Conservation (phyloP, 1,284 basidiomycete species). For the Farysia itapuensis region DNA sequence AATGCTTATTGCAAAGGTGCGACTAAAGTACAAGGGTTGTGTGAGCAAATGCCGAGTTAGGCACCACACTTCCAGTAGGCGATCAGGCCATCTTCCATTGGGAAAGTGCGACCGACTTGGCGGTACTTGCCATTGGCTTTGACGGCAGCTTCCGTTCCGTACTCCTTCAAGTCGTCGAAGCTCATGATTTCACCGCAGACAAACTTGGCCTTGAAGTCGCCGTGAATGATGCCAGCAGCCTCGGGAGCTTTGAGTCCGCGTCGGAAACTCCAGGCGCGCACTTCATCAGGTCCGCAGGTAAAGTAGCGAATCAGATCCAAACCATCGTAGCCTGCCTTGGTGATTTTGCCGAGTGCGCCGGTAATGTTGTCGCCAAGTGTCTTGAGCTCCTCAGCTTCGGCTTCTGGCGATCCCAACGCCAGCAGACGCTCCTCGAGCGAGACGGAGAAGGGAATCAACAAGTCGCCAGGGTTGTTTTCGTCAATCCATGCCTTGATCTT, state of each 20-base stretch:
- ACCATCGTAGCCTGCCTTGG: slow-evolving; percentile 56
- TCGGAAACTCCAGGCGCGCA: slow-evolving; percentile 93
- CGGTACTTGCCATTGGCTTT: slow-evolving; percentile 93
- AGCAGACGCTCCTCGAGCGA: slow-evolving; percentile 89
- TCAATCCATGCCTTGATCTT: slow-evolving; percentile 99
- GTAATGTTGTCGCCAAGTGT: slow-evolving; percentile 51
- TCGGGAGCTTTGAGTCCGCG: slow-evolving; percentile 91
- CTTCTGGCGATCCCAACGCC: slow-evolving; percentile 54
- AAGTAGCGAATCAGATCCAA: slow-evolving; percentile 65
- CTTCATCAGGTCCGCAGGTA: slow-evolving; percentile 93
- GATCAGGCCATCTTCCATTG: slow-evolving; percentile 63
- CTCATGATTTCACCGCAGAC: slow-evolving; percentile 99
- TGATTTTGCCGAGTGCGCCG: slow-evolving; percentile 56
- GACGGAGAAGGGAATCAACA: slow-evolving; percentile 95
- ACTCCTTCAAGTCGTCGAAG: slow-evolving; percentile 85
- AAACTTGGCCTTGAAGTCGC: slow-evolving; percentile 96
- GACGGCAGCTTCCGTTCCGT: slow-evolving; percentile 84
- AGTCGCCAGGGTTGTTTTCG: slow-evolving; percentile 91
- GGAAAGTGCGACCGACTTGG: slow-evolving; percentile 96
- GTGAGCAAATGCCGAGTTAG: no score
- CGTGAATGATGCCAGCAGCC: slow-evolving; percentile 95
- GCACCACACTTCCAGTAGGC: slow-evolving; percentile 43
- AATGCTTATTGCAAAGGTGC: no score
- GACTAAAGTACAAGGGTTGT: no score
- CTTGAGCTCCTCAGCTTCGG: slow-evolving; percentile 50